Conservation (phyloP, 306 rosid species). For the Ammopiptanthus mongolicus region DNA sequence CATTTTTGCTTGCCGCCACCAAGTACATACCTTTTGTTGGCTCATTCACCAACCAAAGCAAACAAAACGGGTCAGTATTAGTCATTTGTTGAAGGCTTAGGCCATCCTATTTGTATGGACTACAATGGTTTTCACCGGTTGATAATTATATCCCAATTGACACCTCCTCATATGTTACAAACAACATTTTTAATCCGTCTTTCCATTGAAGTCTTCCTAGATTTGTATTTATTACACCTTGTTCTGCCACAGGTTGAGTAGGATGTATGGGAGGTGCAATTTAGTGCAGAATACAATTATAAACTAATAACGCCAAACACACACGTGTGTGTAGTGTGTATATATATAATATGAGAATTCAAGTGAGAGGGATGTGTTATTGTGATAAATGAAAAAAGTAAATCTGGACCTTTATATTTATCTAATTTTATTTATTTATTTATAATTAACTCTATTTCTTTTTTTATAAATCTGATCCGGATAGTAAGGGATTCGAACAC, state of each 20-base stretch:
- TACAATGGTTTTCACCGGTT: neutral
- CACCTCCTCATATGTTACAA: neutral
- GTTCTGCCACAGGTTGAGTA: constrained; percentile 27
- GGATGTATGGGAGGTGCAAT: constrained; percentile 2
- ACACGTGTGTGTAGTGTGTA: no score
- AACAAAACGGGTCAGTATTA: neutral
- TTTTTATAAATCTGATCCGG: no score
- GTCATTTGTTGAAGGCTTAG: constrained; percentile 2
- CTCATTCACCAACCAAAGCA: constrained; percentile 7
- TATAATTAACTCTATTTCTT: no score
- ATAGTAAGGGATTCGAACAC: no score
- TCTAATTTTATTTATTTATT: neutral
- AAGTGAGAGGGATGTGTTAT: no score
- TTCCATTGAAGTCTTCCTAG: neutral
- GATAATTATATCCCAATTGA: neutral
- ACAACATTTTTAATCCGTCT: neutral
- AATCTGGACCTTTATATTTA: no score
- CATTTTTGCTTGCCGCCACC: constrained; percentile 14
- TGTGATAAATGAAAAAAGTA: no score
- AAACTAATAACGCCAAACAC: neutral
- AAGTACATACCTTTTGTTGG: neutral
- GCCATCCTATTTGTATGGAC: constrained; percentile 6
- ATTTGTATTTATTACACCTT: neutral
- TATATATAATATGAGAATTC: no score
- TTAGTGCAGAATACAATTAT: neutral